These are phyloP conservation scores for Pseudoperonospora humuli DNA, from an alignment of 352 stramenopile genomes.

Conservation along the genomic window DNA sequence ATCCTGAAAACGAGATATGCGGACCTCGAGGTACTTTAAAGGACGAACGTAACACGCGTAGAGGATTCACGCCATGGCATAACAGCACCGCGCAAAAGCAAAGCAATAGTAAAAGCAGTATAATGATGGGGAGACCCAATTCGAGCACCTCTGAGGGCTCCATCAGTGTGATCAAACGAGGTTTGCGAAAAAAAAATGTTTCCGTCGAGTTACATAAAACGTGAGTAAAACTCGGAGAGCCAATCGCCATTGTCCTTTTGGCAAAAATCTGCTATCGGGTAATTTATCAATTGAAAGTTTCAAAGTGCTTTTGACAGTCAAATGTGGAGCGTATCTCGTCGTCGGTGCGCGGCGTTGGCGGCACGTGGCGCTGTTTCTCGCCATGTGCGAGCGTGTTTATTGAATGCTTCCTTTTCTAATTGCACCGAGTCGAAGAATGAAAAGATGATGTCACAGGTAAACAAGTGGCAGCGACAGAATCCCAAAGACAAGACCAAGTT, in stretches of 20 bases:
- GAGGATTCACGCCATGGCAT: slow-evolving; percentile 50
- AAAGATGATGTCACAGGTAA: slow-evolving; percentile 31
- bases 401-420: slow-evolving; percentile 7
- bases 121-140: slow-evolving; percentile 30
- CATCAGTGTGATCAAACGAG: slow-evolving; percentile 3
- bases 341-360: slow-evolving; percentile 1
- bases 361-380: neutral
- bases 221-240: no score
- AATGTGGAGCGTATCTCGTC: slow-evolving; percentile 23
- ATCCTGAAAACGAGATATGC: slow-evolving; percentile 25
- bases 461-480: slow-evolving; percentile 54
- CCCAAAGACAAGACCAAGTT: slow-evolving; percentile 44
- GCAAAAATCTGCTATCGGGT: no score
- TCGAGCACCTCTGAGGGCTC: slow-evolving; percentile 26
- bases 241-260: no score
- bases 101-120: slow-evolving; percentile 36
- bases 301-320: neutral
- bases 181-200: neutral
- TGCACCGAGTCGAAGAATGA: neutral
- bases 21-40: slow-evolving; percentile 39
- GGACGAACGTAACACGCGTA: slow-evolving; percentile 48
- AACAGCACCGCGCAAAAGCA: slow-evolving; percentile 38
- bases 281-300: neutral
- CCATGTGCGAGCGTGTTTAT: neutral
- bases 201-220: no score